Conservation (phyloP, 371 early-diverging fungal genomes). For the Rhizopus arrhizus region DNA sequence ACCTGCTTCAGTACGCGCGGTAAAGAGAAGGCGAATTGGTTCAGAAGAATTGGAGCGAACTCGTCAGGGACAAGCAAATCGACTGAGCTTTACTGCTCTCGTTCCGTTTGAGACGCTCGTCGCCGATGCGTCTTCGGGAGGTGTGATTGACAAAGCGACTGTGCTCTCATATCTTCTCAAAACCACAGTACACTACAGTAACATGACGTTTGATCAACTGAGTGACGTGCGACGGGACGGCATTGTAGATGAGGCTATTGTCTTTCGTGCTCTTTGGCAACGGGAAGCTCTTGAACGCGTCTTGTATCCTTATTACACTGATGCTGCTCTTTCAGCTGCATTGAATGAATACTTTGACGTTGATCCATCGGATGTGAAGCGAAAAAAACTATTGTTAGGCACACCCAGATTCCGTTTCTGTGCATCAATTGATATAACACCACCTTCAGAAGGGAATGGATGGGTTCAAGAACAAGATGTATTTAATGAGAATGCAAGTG, state of each 20-base stretch:
- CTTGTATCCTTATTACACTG: constrained; percentile 30
- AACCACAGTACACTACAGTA: constrained; percentile 49
- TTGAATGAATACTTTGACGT: constrained; percentile 55
- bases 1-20: constrained; percentile 28
- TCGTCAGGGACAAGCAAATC: constrained; percentile 1
- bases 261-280: constrained; percentile 56
- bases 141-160: constrained; percentile 51
- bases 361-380: constrained; percentile 29
- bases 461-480: constrained; percentile 15
- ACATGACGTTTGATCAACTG: constrained; percentile 55
- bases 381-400: constrained; percentile 40
- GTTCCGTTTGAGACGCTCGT: constrained; percentile 45
- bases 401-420: constrained; percentile 43
- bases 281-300: constrained; percentile 47
- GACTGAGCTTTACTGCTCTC: constrained; percentile 43
- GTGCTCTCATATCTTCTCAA: constrained; percentile 44
- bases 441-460: constrained; percentile 26
- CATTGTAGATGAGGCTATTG: constrained; percentile 51
- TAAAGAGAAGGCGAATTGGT: constrained; percentile 47
- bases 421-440: constrained; percentile 25
- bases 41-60: constrained; percentile 34
- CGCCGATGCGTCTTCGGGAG: constrained; percentile 48
- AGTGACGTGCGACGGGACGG: constrained; percentile 47
- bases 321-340: constrained; percentile 32
- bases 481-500: constrained; percentile 4